phyloP scores from a whole-genome alignment of 139 green algal species.

The Tetradesmus lagerheimii region DNA sequence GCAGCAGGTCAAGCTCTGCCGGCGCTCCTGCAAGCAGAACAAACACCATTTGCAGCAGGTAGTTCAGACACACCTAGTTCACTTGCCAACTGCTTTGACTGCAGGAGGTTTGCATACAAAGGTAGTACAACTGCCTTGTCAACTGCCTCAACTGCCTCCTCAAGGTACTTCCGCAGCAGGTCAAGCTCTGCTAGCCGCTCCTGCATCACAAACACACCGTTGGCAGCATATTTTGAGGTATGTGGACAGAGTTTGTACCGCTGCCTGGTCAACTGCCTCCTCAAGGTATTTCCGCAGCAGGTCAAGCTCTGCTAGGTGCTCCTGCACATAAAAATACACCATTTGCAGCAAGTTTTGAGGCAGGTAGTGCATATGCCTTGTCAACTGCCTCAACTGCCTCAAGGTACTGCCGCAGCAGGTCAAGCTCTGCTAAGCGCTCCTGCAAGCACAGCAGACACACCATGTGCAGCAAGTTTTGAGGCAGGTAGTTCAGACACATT shows the following conservation, averaged over 20 bases:
- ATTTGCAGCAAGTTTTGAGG: too few species aligned
- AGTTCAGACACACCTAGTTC: too few species aligned
- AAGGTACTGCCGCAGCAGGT: slow-evolving; percentile 85
- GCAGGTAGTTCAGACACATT: too few species aligned
- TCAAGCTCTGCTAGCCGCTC: slow-evolving; percentile 89
- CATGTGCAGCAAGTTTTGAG: too few species aligned
- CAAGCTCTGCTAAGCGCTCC: slow-evolving; percentile 86
- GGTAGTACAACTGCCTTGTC: slow-evolving; percentile 72
- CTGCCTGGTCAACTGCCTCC: slow-evolving; percentile 66
- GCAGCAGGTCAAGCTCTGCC: slow-evolving; percentile 87
- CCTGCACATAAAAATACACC: slow-evolving; percentile 36
- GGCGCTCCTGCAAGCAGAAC: slow-evolving; percentile 58
- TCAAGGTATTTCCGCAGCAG: slow-evolving; percentile 82
- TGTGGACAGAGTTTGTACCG: slow-evolving; percentile 84
- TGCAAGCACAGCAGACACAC: too few species aligned
- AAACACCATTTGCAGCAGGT: too few species aligned
- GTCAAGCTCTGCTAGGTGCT: slow-evolving; percentile 84
- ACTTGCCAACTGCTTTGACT: too few species aligned
- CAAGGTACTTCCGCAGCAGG: slow-evolving; percentile 81
- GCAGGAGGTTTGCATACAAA: too few species aligned
- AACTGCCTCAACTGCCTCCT: slow-evolving; percentile 72
- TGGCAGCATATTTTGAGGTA: too few species aligned
- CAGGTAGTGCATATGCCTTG: too few species aligned
- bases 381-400: too few species aligned
- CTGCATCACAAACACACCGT: too few species aligned